A percentile compares a stretch with the other conserved stretches of the same genome.
Evolutionary conservation across 202 grass and related monocot species (phyloP).

Genomic region (Schoenoplectus tabernaemontani): DNA sequence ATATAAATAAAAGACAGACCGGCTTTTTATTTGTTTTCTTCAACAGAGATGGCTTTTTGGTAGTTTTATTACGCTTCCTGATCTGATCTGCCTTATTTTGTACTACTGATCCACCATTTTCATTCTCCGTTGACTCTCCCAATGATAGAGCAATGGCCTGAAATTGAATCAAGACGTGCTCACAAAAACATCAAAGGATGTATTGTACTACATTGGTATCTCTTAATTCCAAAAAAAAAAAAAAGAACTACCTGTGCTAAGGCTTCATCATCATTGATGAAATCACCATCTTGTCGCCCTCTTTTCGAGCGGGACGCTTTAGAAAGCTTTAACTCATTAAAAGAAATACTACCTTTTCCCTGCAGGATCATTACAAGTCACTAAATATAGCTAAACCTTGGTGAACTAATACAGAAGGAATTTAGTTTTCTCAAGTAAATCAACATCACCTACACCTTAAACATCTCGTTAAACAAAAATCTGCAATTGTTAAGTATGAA

Average conservation of each 20-base stretch:
- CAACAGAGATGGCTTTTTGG: constrained; percentile 26
- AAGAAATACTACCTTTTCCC: constrained; percentile 41
- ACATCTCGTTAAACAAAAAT: not conserved
- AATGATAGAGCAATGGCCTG: constrained; percentile 87
- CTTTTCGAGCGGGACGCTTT: constrained; percentile 15
- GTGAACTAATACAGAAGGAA: not conserved
- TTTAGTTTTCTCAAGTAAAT: not conserved
- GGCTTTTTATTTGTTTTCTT: constrained; percentile 45
- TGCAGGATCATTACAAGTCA: constrained; percentile 10
- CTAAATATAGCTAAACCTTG: not conserved
- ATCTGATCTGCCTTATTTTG: constrained; percentile 21
- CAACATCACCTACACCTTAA: not conserved
- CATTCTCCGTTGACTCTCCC: constrained; percentile 27
- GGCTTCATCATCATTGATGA: constrained; percentile 48
- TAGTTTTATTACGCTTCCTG: constrained; percentile 26
- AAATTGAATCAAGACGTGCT: not conserved
- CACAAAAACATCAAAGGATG: not conserved
- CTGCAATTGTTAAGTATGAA: too few species aligned
- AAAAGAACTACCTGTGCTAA: constrained; percentile 63
- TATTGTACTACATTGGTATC: not conserved
- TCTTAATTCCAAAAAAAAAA: not conserved
- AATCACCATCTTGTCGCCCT: constrained; percentile 24
- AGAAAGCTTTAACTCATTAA: constrained; percentile 27
- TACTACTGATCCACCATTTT: constrained; percentile 27
- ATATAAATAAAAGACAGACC: constrained; percentile 24